These are phyloP conservation scores for Lomentospora prolificans DNA, from an alignment of 2,329 filamentous ascomycete species.

Conservation along the genomic window DNA sequence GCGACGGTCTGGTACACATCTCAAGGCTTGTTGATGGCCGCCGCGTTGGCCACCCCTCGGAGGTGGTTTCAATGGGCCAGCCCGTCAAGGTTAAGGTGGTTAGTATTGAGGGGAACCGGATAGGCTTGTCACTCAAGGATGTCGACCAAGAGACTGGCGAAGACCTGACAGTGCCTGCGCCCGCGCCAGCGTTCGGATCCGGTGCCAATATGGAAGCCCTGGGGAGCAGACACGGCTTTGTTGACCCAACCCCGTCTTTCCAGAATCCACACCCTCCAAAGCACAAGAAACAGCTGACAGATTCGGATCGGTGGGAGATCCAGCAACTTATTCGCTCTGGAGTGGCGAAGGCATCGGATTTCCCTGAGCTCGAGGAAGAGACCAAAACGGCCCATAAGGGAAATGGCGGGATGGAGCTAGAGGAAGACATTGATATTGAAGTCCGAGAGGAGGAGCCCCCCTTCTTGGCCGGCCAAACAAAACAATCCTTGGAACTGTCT, in stretches of 20 bases:
- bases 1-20: slow-evolving; percentile 88
- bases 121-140: slow-evolving; percentile 94
- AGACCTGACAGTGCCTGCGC: slow-evolving; percentile 65
- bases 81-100: slow-evolving; percentile 86
- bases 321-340: slow-evolving; percentile 92
- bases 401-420: slow-evolving; percentile 79
- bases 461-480: slow-evolving; percentile 91
- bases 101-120: slow-evolving; percentile 67
- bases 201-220: slow-evolving; percentile 84
- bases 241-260: slow-evolving; percentile 29
- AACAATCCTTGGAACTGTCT: slow-evolving; percentile 87
- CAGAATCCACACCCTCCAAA: slow-evolving; percentile 36
- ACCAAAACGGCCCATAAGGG: slow-evolving; percentile 81
- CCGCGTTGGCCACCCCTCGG: slow-evolving; percentile 84
- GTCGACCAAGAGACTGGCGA: slow-evolving; percentile 83
- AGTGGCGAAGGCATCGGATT: slow-evolving; percentile 84
- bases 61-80: slow-evolving; percentile 72
- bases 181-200: slow-evolving; percentile 65
- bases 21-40: slow-evolving; percentile 78
- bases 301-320: slow-evolving; percentile 95
- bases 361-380: slow-evolving; percentile 89
- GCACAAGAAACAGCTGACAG: slow-evolving; percentile 87
- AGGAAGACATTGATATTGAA: slow-evolving; percentile 96
- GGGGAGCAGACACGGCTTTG: slow-evolving; percentile 55
- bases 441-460: slow-evolving; percentile 93